A percentile compares a stretch with the other conserved stretches of the same genome.
Conservation (phyloP, 2,329 filamentous ascomycete genomes). For the Dryadomyces quercus-mongolicae region DNA sequence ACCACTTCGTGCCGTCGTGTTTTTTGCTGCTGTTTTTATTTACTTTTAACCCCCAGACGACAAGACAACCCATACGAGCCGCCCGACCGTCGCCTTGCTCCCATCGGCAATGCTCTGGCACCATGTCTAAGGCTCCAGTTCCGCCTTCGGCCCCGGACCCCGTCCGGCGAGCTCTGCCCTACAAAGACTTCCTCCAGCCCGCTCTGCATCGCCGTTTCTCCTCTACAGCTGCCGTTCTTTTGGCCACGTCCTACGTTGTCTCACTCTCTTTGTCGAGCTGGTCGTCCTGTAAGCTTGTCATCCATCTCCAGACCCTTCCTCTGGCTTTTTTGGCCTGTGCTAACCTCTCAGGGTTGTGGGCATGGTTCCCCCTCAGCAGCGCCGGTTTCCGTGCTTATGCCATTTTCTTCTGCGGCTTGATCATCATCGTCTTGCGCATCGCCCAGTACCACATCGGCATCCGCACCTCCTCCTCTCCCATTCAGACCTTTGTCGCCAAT, state of each 20-base stretch:
- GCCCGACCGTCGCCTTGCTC: background rate
- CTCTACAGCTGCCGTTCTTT: constrained; percentile 57
- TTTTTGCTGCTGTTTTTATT: background rate
- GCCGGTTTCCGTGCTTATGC: constrained; percentile 63
- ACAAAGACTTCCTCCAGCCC: constrained; percentile 86
- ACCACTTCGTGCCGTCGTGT: background rate
- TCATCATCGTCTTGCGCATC: constrained; percentile 76
- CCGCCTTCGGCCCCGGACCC: constrained; percentile 14
- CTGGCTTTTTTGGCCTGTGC: background rate
- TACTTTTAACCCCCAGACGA: background rate
- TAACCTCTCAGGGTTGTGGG: constrained; percentile 56
- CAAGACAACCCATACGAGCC: background rate
- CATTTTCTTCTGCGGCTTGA: constrained; percentile 64
- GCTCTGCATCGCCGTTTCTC: constrained; percentile 79
- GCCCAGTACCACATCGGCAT: constrained; percentile 66
- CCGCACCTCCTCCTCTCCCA: constrained; percentile 57
- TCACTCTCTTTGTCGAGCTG: constrained; percentile 59
- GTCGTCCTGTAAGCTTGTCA: constrained; percentile 49
- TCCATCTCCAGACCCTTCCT: background rate
- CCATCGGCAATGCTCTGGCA: background rate
- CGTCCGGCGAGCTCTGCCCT: constrained; percentile 45
- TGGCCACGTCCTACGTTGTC: constrained; percentile 61
- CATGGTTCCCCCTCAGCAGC: constrained; percentile 71
- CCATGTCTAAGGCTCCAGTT: constrained; percentile 31
- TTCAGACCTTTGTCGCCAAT: constrained; percentile 49